phyloP scores from a whole-genome alignment of 2,329 filamentous ascomycete genomes.

The Calonectria ilicicola region DNA sequence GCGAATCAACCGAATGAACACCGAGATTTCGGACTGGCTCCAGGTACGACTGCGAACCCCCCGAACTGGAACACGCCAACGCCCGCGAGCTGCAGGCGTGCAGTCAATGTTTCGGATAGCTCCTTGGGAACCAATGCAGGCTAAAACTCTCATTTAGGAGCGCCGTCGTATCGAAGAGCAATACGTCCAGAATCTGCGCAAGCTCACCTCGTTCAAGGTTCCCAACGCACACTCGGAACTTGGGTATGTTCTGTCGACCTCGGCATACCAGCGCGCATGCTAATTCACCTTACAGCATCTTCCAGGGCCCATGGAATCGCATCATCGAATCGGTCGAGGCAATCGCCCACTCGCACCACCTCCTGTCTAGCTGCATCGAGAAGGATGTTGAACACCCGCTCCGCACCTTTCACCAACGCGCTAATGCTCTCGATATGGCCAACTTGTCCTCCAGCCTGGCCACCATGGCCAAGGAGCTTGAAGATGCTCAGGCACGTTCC shows the following conservation, averaged over 20 bases:
- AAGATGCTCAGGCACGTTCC: conserved; percentile 85
- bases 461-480: conserved; percentile 86
- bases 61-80: conserved; percentile 5
- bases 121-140: conserved; percentile 1
- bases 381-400: conserved; percentile 88
- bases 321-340: conserved; percentile 84
- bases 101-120: not conserved
- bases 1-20: conserved; percentile 87
- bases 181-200: conserved; percentile 86
- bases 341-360: conserved; percentile 85
- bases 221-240: conserved; percentile 84
- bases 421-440: conserved; percentile 84
- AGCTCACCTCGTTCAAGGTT: conserved; percentile 79
- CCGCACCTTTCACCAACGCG: conserved; percentile 78
- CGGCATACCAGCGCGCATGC: not conserved
- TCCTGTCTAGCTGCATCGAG: conserved; percentile 84
- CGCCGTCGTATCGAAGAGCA: conserved; percentile 91
- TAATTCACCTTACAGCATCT: conserved; percentile 71
- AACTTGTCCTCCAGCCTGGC: conserved; percentile 85
- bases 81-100: not conserved
- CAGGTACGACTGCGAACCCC: conserved; percentile 70
- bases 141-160: conserved; percentile 70
- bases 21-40: conserved; percentile 95
- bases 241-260: conserved; percentile 72
- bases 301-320: conserved; percentile 90